Evolutionary conservation across 202 grass and related monocot genomes (phyloP).

Genomic region (Dendrocalamus latiflorus): DNA sequence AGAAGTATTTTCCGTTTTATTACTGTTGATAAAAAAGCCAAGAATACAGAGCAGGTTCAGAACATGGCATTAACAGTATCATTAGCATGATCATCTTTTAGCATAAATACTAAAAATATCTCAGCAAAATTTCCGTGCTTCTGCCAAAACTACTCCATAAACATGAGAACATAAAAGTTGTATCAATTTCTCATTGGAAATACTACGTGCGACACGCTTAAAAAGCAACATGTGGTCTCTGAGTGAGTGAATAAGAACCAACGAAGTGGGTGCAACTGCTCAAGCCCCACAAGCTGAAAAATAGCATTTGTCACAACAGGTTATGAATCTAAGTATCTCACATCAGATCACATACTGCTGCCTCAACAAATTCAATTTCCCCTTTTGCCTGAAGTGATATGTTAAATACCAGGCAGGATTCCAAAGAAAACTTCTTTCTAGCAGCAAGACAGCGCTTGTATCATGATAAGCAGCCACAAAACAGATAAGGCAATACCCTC

Average conservation of each 20-base stretch:
- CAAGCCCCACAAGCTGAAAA: not conserved
- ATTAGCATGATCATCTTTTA: not conserved
- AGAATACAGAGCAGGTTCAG: not conserved
- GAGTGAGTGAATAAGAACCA: not conserved
- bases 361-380: conserved; percentile 1
- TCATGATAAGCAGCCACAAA: not conserved
- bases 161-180: conserved; percentile 1
- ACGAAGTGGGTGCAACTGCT: not conserved
- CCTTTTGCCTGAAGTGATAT: not conserved
- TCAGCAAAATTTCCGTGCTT: not conserved
- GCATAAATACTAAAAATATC: not conserved
- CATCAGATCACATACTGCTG: not conserved
- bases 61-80: not conserved
- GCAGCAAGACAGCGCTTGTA: not conserved
- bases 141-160: conserved; percentile 9
- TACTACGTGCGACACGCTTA: not conserved
- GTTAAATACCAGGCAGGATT: not conserved
- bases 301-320: not conserved
- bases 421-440: not conserved
- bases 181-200: not conserved
- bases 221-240: not conserved
- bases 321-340: not conserved
- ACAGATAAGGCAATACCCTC: not conserved
- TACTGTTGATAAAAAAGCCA: not conserved
- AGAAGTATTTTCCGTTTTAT: not conserved